Evolutionary conservation across 2,329 filamentous ascomycete species (phyloP), one percentile per base, ranked within the genome.

Genomic region (Colletotrichum siamense): DNA sequence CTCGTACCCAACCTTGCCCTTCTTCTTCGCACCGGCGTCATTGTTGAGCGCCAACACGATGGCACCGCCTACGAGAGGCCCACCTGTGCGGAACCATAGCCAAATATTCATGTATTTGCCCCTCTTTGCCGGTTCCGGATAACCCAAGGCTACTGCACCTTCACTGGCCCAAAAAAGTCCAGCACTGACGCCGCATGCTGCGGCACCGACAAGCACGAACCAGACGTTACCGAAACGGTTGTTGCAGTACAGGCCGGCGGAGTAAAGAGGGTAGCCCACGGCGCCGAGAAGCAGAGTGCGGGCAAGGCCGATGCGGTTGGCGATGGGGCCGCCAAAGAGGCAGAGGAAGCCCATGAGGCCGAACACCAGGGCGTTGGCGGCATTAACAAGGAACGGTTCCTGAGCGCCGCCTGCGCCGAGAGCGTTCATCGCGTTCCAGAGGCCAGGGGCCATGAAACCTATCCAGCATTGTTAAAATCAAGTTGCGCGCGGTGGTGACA

Each of bases 401-500:
- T 90, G 87, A 3, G 87, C 87, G 30, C 89, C 89, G 52, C 89
- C 89, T 1, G 89, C 89, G 18, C 89, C 89, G 7, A 90, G 82
- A 2, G 85, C 83, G 76, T 89, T 90, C 87, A 91, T 90, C 2
- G 89, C 89, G 79, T 90, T 91, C 89, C 90, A 91, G 5, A 91
- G 80, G 0, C 88, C 88, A 0, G 88, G 88, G 0, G 87, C 87
- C 44, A 89, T 82, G 78, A 90, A 91, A 2, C 73, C 73, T 76
- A 16, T 39, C 9, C 5, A 8, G 36, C 36, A 9, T 0, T 0
- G 36, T 39, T 9, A 39, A 9, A 39, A 9, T 39, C 36, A 39
- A 18, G 16, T 39, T 39, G 36, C 36, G 0, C 8, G 0, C 36
- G 0, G 36, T 8, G 18, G 36, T 5, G 8, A 39, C 7, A 39